A percentile compares a stretch with the other conserved stretches of the same genome.
These are phyloP conservation scores for Thalassiosira gravida DNA, from an alignment of 352 stramenopile genomes.

Conservation along the genomic window DNA sequence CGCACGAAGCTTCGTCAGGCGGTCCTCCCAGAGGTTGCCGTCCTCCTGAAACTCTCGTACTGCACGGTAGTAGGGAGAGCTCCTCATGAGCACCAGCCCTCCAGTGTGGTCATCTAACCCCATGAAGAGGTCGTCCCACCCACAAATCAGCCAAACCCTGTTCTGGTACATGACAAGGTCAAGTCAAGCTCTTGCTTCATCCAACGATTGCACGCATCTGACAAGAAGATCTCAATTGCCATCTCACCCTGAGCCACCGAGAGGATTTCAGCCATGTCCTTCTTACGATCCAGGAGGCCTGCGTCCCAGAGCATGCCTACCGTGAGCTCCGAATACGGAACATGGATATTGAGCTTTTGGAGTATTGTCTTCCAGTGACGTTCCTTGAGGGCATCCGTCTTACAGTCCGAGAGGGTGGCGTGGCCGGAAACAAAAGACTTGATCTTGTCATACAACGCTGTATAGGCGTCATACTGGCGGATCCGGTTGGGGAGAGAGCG, in stretches of 20 bases:
- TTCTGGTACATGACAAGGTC: slow-evolving; percentile 89
- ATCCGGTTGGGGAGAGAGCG: slow-evolving; percentile 93
- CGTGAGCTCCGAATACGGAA: slow-evolving; percentile 93
- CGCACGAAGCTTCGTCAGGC: slow-evolving; percentile 93
- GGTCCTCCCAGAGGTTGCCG: slow-evolving; percentile 96
- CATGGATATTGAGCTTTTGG: slow-evolving; percentile 91
- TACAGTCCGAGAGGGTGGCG: slow-evolving; percentile 94
- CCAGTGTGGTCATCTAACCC: slow-evolving; percentile 99
- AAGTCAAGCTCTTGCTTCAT: slow-evolving; percentile 85
- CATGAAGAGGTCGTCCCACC: slow-evolving; percentile 98
- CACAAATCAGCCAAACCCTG: slow-evolving; percentile 94
- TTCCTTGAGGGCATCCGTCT: slow-evolving; percentile 97
- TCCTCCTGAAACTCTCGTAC: slow-evolving; percentile 95
- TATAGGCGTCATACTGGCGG: slow-evolving; percentile 97
- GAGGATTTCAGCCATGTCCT: slow-evolving; percentile 95
- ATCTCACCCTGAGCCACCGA: slow-evolving; percentile 98
- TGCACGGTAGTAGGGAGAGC: slow-evolving; percentile 97
- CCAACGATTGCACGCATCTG: slow-evolving; percentile 89
- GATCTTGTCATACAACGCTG: slow-evolving; percentile 91
- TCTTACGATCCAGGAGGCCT: slow-evolving; percentile 90
- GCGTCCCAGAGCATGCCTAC: slow-evolving; percentile 97
- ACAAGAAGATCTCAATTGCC: slow-evolving; percentile 98
- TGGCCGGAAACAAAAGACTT: slow-evolving; percentile 93
- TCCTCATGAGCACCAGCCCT: slow-evolving; percentile 97
- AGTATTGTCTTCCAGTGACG: slow-evolving; percentile 98